Percentiles rank a stretch among this genome's conserved stretches.
phyloP scores from a whole-genome alignment of 2,329 filamentous ascomycete genomes.

The Pseudopyricularia cyperi region DNA sequence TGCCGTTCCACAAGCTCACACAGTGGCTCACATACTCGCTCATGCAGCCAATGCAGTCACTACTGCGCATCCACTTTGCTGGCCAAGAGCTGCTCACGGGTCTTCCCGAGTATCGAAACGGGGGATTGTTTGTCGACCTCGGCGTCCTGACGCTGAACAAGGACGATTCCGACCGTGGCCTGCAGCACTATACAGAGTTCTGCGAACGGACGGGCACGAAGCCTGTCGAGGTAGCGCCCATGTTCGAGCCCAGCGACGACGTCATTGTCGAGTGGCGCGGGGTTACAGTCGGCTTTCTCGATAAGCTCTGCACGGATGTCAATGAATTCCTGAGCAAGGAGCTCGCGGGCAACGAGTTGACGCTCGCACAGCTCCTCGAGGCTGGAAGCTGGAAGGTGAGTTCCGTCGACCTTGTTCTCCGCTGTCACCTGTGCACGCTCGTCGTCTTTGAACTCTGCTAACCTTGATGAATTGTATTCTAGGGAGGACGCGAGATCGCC shows the following conservation, averaged over 20 bases:
- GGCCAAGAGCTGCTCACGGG: constrained; percentile 48
- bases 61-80: constrained; percentile 36
- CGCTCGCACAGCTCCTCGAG: constrained; percentile 78
- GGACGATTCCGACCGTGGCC: constrained; percentile 26
- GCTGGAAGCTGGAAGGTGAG: constrained; percentile 95
- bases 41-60: constrained; percentile 47
- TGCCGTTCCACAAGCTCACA: constrained; percentile 48
- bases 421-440: too few relatives aligned
- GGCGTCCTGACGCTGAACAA: constrained; percentile 37
- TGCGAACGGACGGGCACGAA: constrained; percentile 59
- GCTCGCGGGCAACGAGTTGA: constrained; percentile 59
- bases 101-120: constrained; percentile 60
- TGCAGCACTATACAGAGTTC: constrained; percentile 44
- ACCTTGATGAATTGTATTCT: background rate
- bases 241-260: constrained; percentile 46
- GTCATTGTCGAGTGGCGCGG: constrained; percentile 55
- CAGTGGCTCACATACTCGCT: constrained; percentile 65
- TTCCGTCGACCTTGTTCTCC: background rate
- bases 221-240: constrained; percentile 38
- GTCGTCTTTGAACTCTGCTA: constrained; percentile 3
- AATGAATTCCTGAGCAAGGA: constrained; percentile 50
- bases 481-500: constrained; percentile 89
- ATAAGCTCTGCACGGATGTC: constrained; percentile 36
- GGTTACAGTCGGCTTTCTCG: constrained; percentile 47
- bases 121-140: constrained; percentile 52